These are phyloP conservation scores for Zalerion maritima DNA, from an alignment of 495 filamentous ascomycete species.

Conservation along the genomic window DNA sequence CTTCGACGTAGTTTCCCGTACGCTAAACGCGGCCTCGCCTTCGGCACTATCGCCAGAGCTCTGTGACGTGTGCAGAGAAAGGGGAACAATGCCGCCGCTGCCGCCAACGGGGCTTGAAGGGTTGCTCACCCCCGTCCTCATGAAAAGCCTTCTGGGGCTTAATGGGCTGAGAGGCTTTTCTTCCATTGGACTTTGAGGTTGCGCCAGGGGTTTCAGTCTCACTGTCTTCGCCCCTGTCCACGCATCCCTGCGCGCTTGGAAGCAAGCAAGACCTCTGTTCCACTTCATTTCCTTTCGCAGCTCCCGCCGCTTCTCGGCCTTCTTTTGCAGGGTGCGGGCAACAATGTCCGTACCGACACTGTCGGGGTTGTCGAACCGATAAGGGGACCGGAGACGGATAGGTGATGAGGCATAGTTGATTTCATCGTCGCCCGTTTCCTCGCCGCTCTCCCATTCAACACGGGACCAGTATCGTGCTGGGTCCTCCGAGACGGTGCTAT, in stretches of 20 bases:
- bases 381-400: constrained; percentile 24
- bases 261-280: constrained; percentile 71
- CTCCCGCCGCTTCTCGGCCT: constrained; percentile 43
- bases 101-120: constrained; percentile 9
- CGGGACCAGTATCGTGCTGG: constrained; percentile 24
- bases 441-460: constrained; percentile 31
- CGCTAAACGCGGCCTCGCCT: no score
- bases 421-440: constrained; percentile 19
- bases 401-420: no score
- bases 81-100: constrained; percentile 10
- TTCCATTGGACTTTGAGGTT: constrained; percentile 3
- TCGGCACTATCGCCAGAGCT: constrained; percentile 21
- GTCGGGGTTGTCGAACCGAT: constrained; percentile 51
- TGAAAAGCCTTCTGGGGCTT: constrained; percentile 17
- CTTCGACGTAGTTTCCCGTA: no score
- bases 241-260: constrained; percentile 57
- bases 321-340: constrained; percentile 24
- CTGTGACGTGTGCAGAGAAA: no score
- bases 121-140: constrained; percentile 13
- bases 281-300: constrained; percentile 63
- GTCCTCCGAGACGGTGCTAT: constrained; percentile 33
- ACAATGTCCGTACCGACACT: constrained; percentile 33
- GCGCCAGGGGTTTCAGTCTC: constrained; percentile 20
- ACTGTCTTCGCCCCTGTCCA: constrained; percentile 66
- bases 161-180: constrained; percentile 16